Percentiles rank a stretch among this genome's conserved stretches.
Conservation (phyloP, 2,329 filamentous ascomycete genomes). For the Zalaria obscura region DNA sequence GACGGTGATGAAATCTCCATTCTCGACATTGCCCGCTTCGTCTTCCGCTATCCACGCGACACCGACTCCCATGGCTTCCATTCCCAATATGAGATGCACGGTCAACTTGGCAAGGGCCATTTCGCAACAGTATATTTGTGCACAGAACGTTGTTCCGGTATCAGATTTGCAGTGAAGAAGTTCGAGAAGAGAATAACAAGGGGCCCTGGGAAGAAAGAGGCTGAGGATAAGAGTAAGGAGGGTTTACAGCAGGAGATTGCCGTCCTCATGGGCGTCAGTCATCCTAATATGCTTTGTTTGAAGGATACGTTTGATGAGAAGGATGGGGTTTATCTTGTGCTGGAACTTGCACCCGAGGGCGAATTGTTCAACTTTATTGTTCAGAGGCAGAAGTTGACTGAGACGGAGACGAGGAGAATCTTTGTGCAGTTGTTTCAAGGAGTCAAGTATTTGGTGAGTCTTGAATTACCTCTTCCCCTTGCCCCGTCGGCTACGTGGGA, state of each 20-base stretch:
- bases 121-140: slow-evolving; percentile 91
- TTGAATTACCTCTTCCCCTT: neutral
- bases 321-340: slow-evolving; percentile 77
- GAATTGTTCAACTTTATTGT: slow-evolving; percentile 95
- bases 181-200: slow-evolving; percentile 77
- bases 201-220: slow-evolving; percentile 27
- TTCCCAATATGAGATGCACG: slow-evolving; percentile 71
- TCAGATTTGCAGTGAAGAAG: slow-evolving; percentile 81
- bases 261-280: slow-evolving; percentile 91
- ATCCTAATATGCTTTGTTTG: slow-evolving; percentile 81
- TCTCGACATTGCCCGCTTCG: slow-evolving; percentile 69
- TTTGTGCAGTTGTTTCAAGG: slow-evolving; percentile 88
- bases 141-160: slow-evolving; percentile 69
- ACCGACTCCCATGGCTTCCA: slow-evolving; percentile 63
- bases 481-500: neutral
- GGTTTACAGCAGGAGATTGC: slow-evolving; percentile 90
- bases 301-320: slow-evolving; percentile 91
- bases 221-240: slow-evolving; percentile 61
- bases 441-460: slow-evolving; percentile 78
- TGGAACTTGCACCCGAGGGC: slow-evolving; percentile 83
- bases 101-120: slow-evolving; percentile 85
- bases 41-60: slow-evolving; percentile 77
- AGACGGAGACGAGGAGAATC: slow-evolving; percentile 70
- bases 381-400: slow-evolving; percentile 73
- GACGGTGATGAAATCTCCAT: slow-evolving; percentile 87